phyloP scores from a whole-genome alignment of 352 stramenopile species.

The Globisporangium irregulare region DNA sequence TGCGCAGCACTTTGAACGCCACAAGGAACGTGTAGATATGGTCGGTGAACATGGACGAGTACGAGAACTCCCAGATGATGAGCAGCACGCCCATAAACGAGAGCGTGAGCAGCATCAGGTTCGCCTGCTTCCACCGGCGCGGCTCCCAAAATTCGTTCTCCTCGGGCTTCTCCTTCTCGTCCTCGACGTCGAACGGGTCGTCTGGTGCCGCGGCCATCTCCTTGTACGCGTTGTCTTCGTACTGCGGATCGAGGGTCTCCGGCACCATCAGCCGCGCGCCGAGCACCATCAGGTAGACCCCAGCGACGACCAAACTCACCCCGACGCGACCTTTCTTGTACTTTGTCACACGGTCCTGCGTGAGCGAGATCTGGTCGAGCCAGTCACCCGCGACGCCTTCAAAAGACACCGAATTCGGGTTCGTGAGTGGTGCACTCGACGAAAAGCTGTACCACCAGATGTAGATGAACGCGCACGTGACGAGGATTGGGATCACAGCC shows the following conservation, averaged over 20 bases:
- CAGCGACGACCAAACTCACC: slow-evolving; percentile 73
- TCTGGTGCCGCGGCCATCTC: slow-evolving; percentile 47
- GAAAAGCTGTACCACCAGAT: slow-evolving; percentile 68
- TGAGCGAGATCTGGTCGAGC: slow-evolving; percentile 87
- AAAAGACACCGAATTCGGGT: slow-evolving; percentile 70
- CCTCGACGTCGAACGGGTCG: slow-evolving; percentile 62
- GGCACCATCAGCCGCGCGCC: slow-evolving; percentile 76
- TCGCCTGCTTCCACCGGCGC: slow-evolving; percentile 87
- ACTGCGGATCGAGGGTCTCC: slow-evolving; percentile 74
- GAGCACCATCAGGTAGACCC: slow-evolving; percentile 77
- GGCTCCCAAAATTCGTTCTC: slow-evolving; percentile 81
- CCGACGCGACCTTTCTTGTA: slow-evolving; percentile 90
- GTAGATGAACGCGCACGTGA: slow-evolving; percentile 67
- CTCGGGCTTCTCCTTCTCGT: slow-evolving; percentile 65
- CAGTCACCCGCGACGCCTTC: slow-evolving; percentile 85
- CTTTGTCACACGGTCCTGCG: slow-evolving; percentile 57
- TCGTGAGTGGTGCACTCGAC: slow-evolving; percentile 39
- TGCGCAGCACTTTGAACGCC: slow-evolving; percentile 88
- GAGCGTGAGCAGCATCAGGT: slow-evolving; percentile 88
- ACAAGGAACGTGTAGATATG: slow-evolving; percentile 92
- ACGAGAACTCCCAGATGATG: slow-evolving; percentile 97
- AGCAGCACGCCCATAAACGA: slow-evolving; percentile 85
- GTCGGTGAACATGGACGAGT: slow-evolving; percentile 89
- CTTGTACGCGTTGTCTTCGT: slow-evolving; percentile 75
- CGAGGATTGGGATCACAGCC: slow-evolving; percentile 48